phyloP scores from a whole-genome alignment of 805 yeast genomes.

The Metschnikowia vanudenii region DNA sequence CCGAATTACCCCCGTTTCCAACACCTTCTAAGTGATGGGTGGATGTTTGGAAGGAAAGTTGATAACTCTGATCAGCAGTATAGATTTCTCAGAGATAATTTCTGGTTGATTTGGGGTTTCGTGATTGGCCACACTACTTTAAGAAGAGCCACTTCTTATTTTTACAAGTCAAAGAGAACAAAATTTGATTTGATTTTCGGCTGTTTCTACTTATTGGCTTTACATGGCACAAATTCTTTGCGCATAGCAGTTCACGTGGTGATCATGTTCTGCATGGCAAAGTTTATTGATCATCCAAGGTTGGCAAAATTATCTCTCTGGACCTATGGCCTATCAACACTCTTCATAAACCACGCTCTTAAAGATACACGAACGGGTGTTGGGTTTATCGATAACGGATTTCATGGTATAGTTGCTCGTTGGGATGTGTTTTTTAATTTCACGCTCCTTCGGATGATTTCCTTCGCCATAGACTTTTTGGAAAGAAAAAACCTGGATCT shows the following conservation, averaged over 20 bases:
- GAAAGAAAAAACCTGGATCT: slow-evolving; percentile 28
- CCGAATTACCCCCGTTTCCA: slow-evolving; percentile 67
- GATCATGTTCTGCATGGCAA: slow-evolving; percentile 52
- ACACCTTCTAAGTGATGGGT: slow-evolving; percentile 68
- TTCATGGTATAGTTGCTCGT: slow-evolving; percentile 74
- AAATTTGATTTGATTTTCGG: slow-evolving; percentile 78
- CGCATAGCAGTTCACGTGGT: slow-evolving; percentile 60
- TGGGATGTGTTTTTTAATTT: slow-evolving; percentile 98
- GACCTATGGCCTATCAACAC: slow-evolving; percentile 74
- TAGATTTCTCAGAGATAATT: slow-evolving; percentile 79
- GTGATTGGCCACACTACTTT: slow-evolving; percentile 52
- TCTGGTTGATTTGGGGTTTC: slow-evolving; percentile 58
- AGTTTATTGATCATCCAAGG: slow-evolving; percentile 29
- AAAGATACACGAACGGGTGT: slow-evolving; percentile 56
- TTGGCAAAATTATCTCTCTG: slow-evolving; percentile 54
- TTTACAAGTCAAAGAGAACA: slow-evolving; percentile 37
- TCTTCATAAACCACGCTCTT: slow-evolving; percentile 73
- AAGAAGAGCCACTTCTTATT: slow-evolving; percentile 37
- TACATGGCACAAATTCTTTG: slow-evolving; percentile 76
- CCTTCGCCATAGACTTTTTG: slow-evolving; percentile 76
- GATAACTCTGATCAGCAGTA: slow-evolving; percentile 94
- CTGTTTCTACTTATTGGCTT: slow-evolving; percentile 58
- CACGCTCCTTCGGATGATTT: slow-evolving; percentile 77
- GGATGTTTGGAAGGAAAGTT: slow-evolving; percentile 87
- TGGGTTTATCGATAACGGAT: slow-evolving; percentile 56